phyloP scores from a whole-genome alignment of 768 basidiomycete genomes.

The Mycena kentingensis region DNA sequence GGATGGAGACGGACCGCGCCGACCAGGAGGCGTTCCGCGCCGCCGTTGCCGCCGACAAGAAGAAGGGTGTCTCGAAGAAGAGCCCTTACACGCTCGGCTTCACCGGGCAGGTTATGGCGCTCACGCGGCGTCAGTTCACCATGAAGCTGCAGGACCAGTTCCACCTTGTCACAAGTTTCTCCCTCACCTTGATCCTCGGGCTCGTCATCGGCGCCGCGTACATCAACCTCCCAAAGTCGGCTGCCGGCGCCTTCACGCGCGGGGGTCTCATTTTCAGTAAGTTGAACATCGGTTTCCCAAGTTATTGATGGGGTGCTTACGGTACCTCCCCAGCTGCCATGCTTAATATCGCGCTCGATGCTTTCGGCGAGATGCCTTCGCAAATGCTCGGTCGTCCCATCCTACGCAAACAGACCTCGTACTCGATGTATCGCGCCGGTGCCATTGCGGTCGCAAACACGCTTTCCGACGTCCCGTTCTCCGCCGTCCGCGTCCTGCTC shows the following conservation, averaged over 20 bases:
- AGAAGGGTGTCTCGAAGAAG: conserved; percentile 71
- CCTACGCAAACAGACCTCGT: conserved; percentile 65
- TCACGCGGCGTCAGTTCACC: conserved; percentile 74
- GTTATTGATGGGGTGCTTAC: too few relatives aligned
- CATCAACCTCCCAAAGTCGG: conserved; percentile 68
- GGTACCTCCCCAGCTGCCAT: conserved; percentile 6
- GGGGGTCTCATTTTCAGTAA: conserved; percentile 77
- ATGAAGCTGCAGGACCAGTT: conserved; percentile 75
- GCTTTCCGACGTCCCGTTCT: conserved; percentile 70
- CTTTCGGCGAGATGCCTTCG: conserved; percentile 60
- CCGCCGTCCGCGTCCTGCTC: conserved; percentile 55
- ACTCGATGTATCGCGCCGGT: conserved; percentile 67
- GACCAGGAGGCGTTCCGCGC: conserved; percentile 79
- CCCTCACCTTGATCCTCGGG: conserved; percentile 60
- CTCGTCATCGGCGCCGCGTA: conserved; percentile 75
- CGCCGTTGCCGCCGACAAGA: conserved; percentile 77
- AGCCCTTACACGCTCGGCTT: conserved; percentile 86
- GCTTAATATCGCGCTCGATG: conserved; percentile 36
- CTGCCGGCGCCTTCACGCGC: conserved; percentile 85
- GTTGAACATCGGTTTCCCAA: conserved; percentile 50
- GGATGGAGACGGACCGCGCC: conserved; percentile 58
- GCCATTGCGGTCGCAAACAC: conserved; percentile 68
- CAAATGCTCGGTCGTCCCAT: conserved; percentile 84
- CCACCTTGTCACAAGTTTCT: conserved; percentile 71
- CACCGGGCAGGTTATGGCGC: conserved; percentile 67